phyloP scores from a whole-genome alignment of 768 basidiomycete species.

The Cystobasidium tubakii region DNA sequence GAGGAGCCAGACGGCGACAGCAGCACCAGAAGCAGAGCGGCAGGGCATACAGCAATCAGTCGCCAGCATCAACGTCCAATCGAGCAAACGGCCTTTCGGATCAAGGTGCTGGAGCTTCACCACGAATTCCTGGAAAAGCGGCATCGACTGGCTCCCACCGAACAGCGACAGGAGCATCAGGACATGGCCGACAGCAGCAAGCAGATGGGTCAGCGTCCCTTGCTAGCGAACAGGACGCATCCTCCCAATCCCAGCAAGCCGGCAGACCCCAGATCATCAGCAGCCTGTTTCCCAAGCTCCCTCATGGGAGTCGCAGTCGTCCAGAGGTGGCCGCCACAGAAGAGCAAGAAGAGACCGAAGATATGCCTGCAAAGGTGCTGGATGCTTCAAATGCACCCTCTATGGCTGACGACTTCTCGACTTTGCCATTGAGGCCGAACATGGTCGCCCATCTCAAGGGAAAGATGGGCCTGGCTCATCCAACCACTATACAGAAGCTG shows the following conservation, averaged over 20 bases:
- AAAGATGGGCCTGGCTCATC: slow-evolving; percentile 36
- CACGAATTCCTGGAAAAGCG: background rate
- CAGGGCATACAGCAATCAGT: background rate
- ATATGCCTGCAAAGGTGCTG: background rate
- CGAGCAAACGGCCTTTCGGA: background rate
- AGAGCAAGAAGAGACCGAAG: background rate
- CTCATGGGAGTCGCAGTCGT: background rate
- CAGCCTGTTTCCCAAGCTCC: slow-evolving; percentile 37
- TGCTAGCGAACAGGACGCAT: background rate
- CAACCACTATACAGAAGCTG: slow-evolving; percentile 37
- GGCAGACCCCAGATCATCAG: slow-evolving; percentile 37
- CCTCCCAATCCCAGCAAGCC: background rate
- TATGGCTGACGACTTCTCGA: slow-evolving; percentile 12
- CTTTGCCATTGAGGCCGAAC: background rate
- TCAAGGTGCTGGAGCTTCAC: background rate
- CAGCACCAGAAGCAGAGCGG: slow-evolving; percentile 1
- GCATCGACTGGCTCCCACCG: background rate
- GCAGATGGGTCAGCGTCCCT: background rate
- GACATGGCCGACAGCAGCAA: background rate
- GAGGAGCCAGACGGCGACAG: slow-evolving; percentile 1
- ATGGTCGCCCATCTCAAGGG: slow-evolving; percentile 26
- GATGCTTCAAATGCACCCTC: slow-evolving; percentile 32
- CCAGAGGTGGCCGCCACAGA: slow-evolving; percentile 7
- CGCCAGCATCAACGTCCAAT: background rate
- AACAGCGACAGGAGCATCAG: background rate